These are phyloP conservation scores for Hydnomerulius pinastri DNA, from an alignment of 768 basidiomycete species.

Conservation along the genomic window DNA sequence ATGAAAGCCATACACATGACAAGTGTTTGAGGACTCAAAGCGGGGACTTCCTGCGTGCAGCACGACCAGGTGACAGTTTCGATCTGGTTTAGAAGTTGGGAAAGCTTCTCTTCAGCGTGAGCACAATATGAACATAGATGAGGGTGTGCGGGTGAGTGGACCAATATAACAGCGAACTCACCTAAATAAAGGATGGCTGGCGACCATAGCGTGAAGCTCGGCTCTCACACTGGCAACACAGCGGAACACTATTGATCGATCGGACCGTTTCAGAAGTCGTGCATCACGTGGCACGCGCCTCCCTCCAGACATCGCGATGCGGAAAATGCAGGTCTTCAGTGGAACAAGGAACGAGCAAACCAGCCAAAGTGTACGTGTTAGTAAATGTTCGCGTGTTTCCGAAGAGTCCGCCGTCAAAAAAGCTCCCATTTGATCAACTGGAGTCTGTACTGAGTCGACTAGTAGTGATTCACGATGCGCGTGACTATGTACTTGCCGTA, in stretches of 20 bases:
- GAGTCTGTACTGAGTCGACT: too few species aligned
- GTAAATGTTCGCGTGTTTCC: too few species aligned
- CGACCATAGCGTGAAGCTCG: background rate
- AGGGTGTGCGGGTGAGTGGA: background rate
- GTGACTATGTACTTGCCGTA: too few species aligned
- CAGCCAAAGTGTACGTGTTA: too few species aligned
- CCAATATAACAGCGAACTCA: background rate
- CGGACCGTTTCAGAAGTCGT: too few species aligned
- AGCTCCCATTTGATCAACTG: too few species aligned
- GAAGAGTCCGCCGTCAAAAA: too few species aligned
- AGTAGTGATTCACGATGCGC: too few species aligned
- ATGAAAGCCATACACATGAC: slow-evolving; percentile 8
- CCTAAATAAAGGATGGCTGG: slow-evolving; percentile 12
- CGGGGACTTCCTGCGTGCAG: background rate
- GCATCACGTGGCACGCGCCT: too few species aligned
- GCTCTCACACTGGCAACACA: background rate
- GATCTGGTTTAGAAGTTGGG: background rate
- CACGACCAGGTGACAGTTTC: slow-evolving; percentile 1
- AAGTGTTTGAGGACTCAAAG: background rate
- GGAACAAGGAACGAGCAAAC: too few species aligned
- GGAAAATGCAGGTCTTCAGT: too few species aligned
- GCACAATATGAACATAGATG: slow-evolving; percentile 1
- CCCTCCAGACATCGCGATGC: too few species aligned
- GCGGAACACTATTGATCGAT: background rate
- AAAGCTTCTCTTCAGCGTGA: background rate